A percentile compares a stretch with the other conserved stretches of the same genome.
Conservation (phyloP, 352 stramenopile species). For the Aphanomyces stellatus region DNA sequence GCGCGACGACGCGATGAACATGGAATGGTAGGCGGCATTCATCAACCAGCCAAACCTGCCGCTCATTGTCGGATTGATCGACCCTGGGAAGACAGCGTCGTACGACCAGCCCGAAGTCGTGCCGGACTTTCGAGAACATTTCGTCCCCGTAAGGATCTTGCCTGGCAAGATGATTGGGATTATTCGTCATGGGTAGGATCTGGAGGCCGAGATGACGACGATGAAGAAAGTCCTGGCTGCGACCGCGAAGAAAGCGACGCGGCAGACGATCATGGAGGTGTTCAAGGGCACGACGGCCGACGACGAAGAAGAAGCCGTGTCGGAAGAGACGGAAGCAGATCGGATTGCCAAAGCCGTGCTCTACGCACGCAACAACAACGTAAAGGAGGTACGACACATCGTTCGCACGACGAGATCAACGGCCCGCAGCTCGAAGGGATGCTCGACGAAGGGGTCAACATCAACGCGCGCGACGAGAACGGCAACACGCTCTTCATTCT, state of each 20-base stretch:
- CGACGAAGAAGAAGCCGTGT: background rate
- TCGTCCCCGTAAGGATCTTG: conserved; percentile 40
- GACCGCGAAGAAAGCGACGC: background rate
- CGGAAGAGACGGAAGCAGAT: conserved; percentile 1
- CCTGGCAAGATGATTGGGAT: no score
- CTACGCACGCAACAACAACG: conserved; percentile 72
- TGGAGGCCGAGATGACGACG: conserved; percentile 1
- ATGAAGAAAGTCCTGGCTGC: conserved; percentile 16
- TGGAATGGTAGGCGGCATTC: conserved; percentile 22
- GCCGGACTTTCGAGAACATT: conserved; percentile 42
- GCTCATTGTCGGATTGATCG: conserved; percentile 56
- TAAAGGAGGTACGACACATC: conserved; percentile 62
- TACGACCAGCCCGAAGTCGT: conserved; percentile 56
- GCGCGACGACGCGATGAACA: background rate
- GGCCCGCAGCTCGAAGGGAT: conserved; percentile 61
- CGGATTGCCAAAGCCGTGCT: conserved; percentile 42
- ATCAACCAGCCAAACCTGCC: conserved; percentile 60
- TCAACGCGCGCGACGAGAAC: conserved; percentile 89
- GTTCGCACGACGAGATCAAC: no score
- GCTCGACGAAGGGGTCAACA: conserved; percentile 82
- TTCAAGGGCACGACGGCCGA: conserved; percentile 3
- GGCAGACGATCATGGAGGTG: conserved; percentile 9
- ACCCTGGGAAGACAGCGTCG: conserved; percentile 44
- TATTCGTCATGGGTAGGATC: no score
- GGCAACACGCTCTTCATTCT: conserved; percentile 95